Percentiles rank a stretch among this genome's conserved stretches.
Conservation (phyloP, 129 eudicot genomes). For the Calendula officinalis region DNA sequence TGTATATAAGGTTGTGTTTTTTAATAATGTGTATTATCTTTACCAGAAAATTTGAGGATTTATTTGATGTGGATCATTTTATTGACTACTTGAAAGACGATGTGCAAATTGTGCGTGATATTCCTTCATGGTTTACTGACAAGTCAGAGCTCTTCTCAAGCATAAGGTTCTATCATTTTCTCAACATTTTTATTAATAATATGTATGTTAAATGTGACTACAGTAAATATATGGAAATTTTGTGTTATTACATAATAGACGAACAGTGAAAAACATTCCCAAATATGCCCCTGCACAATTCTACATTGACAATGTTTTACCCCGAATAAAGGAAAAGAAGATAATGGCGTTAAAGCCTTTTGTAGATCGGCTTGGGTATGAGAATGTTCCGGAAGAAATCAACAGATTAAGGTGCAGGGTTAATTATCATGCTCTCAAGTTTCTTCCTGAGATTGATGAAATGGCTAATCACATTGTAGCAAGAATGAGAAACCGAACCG, state of each 20-base stretch:
- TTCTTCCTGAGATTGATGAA: constrained; percentile 92
- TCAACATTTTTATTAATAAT: background rate
- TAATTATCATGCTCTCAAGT: constrained; percentile 90
- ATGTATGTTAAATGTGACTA: no score
- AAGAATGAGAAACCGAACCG: constrained; percentile 95
- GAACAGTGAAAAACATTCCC: constrained; percentile 93
- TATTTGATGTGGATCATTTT: constrained; percentile 97
- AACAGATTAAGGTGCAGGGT: constrained; percentile 94
- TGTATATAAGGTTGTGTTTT: constrained; percentile 3
- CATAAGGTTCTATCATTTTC: constrained; percentile 57
- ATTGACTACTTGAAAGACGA: constrained; percentile 96
- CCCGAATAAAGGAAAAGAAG: constrained; percentile 94
- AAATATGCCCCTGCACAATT: constrained; percentile 96
- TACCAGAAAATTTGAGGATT: constrained; percentile 96
- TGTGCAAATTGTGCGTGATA: constrained; percentile 91
- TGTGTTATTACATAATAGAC: constrained; percentile 47
- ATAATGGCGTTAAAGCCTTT: constrained; percentile 96
- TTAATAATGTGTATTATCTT: background rate
- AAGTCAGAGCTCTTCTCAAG: constrained; percentile 82
- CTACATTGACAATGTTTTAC: constrained; percentile 92
- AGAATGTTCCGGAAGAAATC: constrained; percentile 93
- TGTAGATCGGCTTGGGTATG: constrained; percentile 99
- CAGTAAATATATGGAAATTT: background rate
- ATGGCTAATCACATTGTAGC: constrained; percentile 88
- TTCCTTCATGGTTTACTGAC: constrained; percentile 96